Evolutionary conservation across 2,329 filamentous ascomycete species (phyloP).

Genomic region (Aphanocladium album): DNA sequence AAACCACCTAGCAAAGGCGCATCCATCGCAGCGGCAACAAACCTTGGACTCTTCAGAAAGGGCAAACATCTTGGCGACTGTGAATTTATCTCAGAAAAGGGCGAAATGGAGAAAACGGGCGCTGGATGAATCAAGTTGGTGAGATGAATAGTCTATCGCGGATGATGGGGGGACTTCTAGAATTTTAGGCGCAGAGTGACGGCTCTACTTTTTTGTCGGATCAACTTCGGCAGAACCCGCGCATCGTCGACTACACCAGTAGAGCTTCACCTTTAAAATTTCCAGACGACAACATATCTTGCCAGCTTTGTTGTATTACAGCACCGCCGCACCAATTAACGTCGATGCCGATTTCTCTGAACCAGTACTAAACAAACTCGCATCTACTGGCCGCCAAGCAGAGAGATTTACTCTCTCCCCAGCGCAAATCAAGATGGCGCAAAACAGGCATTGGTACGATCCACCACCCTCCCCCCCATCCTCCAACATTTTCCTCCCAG

Average conservation of each 20-base stretch:
- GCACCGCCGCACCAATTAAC: neutral
- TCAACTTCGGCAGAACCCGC: conserved; percentile 8
- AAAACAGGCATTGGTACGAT: conserved; percentile 66
- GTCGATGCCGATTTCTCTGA: too few relatives aligned
- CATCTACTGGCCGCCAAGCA: conserved; percentile 3
- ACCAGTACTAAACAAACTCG: neutral
- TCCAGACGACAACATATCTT: neutral
- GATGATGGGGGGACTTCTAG: neutral
- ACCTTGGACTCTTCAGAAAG: conserved; percentile 99
- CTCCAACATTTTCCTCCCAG: neutral
- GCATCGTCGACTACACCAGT: neutral
- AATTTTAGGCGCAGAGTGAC: conserved; percentile 8
- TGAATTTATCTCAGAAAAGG: neutral
- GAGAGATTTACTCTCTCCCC: conserved; percentile 1
- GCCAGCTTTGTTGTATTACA: neutral
- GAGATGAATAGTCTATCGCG: neutral
- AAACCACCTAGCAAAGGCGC: neutral
- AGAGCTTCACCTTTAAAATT: conserved; percentile 9
- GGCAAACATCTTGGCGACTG: conserved; percentile 46
- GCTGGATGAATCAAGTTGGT: neutral
- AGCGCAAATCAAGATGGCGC: conserved; percentile 52
- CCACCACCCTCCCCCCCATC: neutral
- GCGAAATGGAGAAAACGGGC: neutral
- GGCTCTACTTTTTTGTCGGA: conserved; percentile 6
- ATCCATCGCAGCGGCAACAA: conserved; percentile 17